Evolutionary conservation across 192 early-diverging fungal species (phyloP).

Genomic region (Dimargaris verticillata): DNA sequence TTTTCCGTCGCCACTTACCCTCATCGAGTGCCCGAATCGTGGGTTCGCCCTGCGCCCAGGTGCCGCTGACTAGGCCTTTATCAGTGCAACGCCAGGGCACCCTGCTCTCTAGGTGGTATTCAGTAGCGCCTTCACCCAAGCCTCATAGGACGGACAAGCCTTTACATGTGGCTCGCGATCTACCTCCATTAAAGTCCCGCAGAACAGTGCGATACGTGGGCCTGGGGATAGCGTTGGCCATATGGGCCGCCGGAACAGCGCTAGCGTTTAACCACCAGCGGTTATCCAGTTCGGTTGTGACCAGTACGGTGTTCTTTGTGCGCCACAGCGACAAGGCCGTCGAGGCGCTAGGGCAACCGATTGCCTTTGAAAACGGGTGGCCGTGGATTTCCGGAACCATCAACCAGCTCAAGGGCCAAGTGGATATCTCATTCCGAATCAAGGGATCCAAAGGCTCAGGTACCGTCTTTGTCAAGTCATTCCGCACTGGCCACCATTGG

Average conservation of each 20-base stretch:
- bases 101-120: too few species aligned
- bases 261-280: slow-evolving; percentile 39
- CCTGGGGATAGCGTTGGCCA: slow-evolving; percentile 23
- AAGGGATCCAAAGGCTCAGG: slow-evolving; percentile 15
- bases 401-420: slow-evolving; percentile 39
- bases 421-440: slow-evolving; percentile 35
- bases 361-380: slow-evolving; percentile 36
- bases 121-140: too few species aligned
- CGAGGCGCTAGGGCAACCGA: slow-evolving; percentile 29
- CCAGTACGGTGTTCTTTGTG: slow-evolving; percentile 38
- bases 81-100: too few species aligned
- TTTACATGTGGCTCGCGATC: too few species aligned
- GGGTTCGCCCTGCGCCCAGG: too few species aligned
- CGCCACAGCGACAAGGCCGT: slow-evolving; percentile 30
- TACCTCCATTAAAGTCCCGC: slow-evolving; percentile 16
- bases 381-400: slow-evolving; percentile 46
- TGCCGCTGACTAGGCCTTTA: too few species aligned
- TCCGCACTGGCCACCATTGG: not conserved
- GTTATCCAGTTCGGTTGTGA: slow-evolving; percentile 31
- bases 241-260: slow-evolving; percentile 34
- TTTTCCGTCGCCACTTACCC: too few species aligned
- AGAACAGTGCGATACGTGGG: slow-evolving; percentile 16
- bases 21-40: too few species aligned
- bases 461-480: not conserved
- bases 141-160: too few species aligned